These are phyloP conservation scores for Solanum dulcamara DNA, from an alignment of 257 asterid genomes.

Conservation along the genomic window DNA sequence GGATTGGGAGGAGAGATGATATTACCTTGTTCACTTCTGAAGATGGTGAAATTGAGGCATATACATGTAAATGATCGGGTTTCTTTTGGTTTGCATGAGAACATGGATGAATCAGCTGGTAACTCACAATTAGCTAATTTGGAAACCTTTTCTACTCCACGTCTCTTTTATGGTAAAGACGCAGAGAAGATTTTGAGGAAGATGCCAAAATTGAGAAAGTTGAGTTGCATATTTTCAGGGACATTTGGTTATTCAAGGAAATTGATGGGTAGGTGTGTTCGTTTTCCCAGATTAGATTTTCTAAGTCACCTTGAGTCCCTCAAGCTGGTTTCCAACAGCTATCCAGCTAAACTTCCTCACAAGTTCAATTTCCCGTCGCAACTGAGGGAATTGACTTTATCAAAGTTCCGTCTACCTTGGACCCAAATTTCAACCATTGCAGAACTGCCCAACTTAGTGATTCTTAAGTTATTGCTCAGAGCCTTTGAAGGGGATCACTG, in stretches of 20 bases:
- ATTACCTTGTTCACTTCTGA: background rate
- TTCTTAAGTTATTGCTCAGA: background rate
- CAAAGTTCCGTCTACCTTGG: background rate
- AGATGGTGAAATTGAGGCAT: background rate
- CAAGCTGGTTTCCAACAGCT: background rate
- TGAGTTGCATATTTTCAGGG: background rate
- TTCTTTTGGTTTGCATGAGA: background rate
- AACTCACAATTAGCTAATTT: background rate
- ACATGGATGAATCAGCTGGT: background rate
- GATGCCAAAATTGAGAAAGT: background rate
- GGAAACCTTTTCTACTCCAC: background rate
- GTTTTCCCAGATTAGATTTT: background rate
- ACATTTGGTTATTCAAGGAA: slow-evolving; percentile 1
- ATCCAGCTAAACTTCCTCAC: background rate
- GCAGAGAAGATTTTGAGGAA: background rate
- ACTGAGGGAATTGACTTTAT: background rate
- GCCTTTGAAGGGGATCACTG: background rate
- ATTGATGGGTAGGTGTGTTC: background rate
- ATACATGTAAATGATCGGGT: background rate
- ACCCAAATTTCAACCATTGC: background rate
- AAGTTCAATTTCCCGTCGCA: background rate
- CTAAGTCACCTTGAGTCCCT: background rate
- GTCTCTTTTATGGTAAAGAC: background rate
- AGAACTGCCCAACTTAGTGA: background rate
- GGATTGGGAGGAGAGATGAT: background rate